A percentile compares a stretch with the other conserved stretches of the same genome.
These are phyloP conservation scores for Lepiota venenata DNA, from an alignment of 768 basidiomycete species.

Conservation along the genomic window DNA sequence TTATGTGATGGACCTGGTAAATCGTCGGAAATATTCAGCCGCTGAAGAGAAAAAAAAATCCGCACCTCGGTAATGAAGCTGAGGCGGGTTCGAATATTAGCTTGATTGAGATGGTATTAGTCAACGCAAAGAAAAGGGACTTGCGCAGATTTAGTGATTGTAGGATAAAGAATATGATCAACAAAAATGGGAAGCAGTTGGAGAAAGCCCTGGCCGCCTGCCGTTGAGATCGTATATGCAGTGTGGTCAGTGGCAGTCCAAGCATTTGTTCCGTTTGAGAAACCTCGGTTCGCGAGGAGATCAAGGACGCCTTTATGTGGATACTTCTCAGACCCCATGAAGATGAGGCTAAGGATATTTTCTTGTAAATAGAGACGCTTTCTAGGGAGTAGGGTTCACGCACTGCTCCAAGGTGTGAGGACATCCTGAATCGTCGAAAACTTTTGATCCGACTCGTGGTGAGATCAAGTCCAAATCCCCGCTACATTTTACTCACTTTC, in stretches of 20 bases:
- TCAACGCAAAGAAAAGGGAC: conserved; percentile 22
- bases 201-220: conserved; percentile 89
- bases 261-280: conserved; percentile 90
- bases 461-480: not conserved
- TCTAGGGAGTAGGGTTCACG: conserved; percentile 22
- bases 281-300: conserved; percentile 90
- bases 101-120: not conserved
- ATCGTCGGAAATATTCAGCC: conserved; percentile 5
- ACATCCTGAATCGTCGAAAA: conserved; percentile 92
- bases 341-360: conserved; percentile 60
- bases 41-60: conserved; percentile 12
- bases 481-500: conserved; percentile 55
- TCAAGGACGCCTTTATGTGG: conserved; percentile 97
- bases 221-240: conserved; percentile 94
- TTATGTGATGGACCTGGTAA: conserved; percentile 86
- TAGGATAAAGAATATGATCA: conserved; percentile 96
- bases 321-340: conserved; percentile 94
- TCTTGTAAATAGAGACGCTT: not conserved
- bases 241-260: conserved; percentile 98
- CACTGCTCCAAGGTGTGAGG: conserved; percentile 97
- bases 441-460: conserved; percentile 35
- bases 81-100: conserved; percentile 12
- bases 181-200: conserved; percentile 86
- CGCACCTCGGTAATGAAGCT: conserved; percentile 59
- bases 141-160: conserved; percentile 83